Conservation (phyloP, 2,329 filamentous ascomycete species). For the Apiospora pterosperma region DNA sequence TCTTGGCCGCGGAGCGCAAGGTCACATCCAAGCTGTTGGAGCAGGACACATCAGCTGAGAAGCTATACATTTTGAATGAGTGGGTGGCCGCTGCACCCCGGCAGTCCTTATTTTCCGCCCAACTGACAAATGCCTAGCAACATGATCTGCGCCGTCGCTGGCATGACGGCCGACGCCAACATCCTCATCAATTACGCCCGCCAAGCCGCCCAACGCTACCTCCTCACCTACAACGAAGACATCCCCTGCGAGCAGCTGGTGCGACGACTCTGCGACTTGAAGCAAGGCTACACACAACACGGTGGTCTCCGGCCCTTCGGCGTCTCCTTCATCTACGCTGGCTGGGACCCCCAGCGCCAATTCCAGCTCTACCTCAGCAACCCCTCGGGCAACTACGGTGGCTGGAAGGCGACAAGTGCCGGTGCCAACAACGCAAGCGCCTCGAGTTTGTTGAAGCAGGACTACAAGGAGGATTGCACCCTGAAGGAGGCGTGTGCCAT, state of each 20-base stretch:
- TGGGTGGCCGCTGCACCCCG: slow-evolving; percentile 40
- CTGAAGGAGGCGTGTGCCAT: slow-evolving; percentile 94
- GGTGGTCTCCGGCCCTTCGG: slow-evolving; percentile 97
- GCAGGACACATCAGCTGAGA: slow-evolving; percentile 99
- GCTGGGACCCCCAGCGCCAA: slow-evolving; percentile 91
- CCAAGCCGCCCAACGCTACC: slow-evolving; percentile 93
- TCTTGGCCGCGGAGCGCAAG: slow-evolving; percentile 95
- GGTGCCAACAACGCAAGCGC: slow-evolving; percentile 98
- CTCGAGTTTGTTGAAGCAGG: slow-evolving; percentile 95
- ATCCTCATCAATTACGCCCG: slow-evolving; percentile 99
- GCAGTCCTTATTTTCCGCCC: background rate
- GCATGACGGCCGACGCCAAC: slow-evolving; percentile 99
- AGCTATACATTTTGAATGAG: slow-evolving; percentile 99
- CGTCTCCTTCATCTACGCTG: slow-evolving; percentile 99
- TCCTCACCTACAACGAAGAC: slow-evolving; percentile 99
- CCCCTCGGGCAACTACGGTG: slow-evolving; percentile 96
- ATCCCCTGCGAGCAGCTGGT: slow-evolving; percentile 99
- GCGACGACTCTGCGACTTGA: slow-evolving; percentile 91
- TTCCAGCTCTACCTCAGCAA: slow-evolving; percentile 99
- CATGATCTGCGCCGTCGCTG: slow-evolving; percentile 99
- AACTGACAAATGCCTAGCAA: slow-evolving; percentile 58
- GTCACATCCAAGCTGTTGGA: slow-evolving; percentile 98
- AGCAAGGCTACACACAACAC: slow-evolving; percentile 99
- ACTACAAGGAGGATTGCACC: slow-evolving; percentile 98
- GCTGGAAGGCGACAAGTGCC: slow-evolving; percentile 98